Percentiles rank a stretch among this genome's conserved stretches.
phyloP scores from a whole-genome alignment of 371 early-diverging fungal species.

The Blastocladiella emersonii region DNA sequence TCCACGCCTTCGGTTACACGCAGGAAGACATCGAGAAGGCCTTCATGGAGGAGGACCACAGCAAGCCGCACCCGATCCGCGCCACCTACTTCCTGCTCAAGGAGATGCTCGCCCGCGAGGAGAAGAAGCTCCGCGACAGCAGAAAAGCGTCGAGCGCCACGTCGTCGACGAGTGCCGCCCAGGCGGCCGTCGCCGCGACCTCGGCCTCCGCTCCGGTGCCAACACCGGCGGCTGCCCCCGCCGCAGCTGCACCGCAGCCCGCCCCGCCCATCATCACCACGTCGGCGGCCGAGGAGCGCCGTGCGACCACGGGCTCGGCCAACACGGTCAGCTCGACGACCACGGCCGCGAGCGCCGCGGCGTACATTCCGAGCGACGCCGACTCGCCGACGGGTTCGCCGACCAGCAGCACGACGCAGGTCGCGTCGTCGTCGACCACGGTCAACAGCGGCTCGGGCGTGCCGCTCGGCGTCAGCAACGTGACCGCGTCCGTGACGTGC shows the following conservation, averaged over 20 bases:
- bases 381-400: not conserved
- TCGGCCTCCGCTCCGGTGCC: not conserved
- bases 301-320: not conserved
- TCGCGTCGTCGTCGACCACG: not conserved
- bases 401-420: not conserved
- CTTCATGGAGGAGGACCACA: conserved; percentile 17
- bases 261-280: not conserved
- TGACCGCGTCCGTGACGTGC: not conserved
- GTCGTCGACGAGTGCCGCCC: not conserved
- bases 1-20: conserved; percentile 29
- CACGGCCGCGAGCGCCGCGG: not conserved
- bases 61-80: conserved; percentile 22
- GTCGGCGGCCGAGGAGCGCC: not conserved
- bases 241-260: too few species aligned
- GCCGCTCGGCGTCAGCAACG: not conserved
- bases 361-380: not conserved
- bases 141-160: not conserved
- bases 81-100: conserved; percentile 31
- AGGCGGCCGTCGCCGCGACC: not conserved
- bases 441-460: not conserved
- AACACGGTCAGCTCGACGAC: not conserved
- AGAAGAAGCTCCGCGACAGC: conserved; percentile 10
- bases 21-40: conserved; percentile 22
- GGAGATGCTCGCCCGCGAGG: conserved; percentile 34
- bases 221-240: not conserved